Percentiles rank a stretch among this genome's conserved stretches.
phyloP scores from a whole-genome alignment of 306 rosid genomes.

The Abrus pulchellus region DNA sequence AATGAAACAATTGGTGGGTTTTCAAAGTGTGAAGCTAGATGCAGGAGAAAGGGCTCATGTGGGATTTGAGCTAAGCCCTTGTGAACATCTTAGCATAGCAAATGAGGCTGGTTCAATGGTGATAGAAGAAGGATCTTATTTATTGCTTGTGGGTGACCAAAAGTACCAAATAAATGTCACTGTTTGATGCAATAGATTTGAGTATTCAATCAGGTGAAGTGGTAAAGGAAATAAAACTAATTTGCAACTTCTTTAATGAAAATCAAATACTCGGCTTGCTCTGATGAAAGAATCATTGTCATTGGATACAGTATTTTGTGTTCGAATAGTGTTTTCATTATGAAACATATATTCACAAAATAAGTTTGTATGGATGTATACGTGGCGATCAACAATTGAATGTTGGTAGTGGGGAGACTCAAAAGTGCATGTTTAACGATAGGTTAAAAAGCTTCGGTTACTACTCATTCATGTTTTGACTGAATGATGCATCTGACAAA shows the following conservation, averaged over 20 bases:
- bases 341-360: background rate
- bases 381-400: too few species aligned
- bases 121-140: constrained; percentile 75
- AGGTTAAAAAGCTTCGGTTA: too few species aligned
- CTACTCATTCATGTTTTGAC: too few species aligned
- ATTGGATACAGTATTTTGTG: background rate
- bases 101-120: constrained; percentile 75
- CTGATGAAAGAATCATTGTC: background rate
- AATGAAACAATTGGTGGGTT: constrained; percentile 74
- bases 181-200: constrained; percentile 49
- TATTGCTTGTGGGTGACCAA: constrained; percentile 74
- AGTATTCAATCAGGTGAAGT: constrained; percentile 35
- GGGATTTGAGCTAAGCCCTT: constrained; percentile 70
- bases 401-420: too few species aligned
- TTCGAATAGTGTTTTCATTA: background rate
- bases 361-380: background rate
- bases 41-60: constrained; percentile 65
- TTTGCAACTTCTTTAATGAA: background rate
- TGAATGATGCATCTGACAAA: too few species aligned
- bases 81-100: constrained; percentile 78
- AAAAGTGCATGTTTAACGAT: too few species aligned
- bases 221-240: background rate
- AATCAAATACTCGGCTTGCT: background rate
- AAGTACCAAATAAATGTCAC: constrained; percentile 64
- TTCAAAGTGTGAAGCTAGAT: constrained; percentile 64